Evolutionary conservation across 805 yeast species (phyloP), one percentile per base, ranked within the genome.

Genomic region (Candida glaebosa): DNA sequence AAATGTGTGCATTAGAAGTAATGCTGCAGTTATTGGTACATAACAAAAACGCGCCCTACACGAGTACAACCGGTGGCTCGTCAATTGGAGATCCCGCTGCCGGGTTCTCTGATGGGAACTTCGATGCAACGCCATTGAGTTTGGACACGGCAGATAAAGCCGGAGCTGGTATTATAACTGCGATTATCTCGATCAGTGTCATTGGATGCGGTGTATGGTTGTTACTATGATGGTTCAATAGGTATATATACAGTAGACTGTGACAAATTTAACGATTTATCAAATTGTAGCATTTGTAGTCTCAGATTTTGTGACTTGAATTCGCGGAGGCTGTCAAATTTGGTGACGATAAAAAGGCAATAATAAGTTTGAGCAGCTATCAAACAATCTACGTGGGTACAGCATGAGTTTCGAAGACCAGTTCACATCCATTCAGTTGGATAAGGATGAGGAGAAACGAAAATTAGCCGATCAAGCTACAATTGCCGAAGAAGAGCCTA

Each of bases 111-210:
- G 50, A 68, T 7, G 49, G 65, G 6, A 52, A 50, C 15, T 59
- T 73, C 8, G 63, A 67, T 41, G 56, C 67, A 7, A 49, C 67
- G 16, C 73, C 78, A 18, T 63, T 76, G 44, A 49, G 56, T 30
- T 61, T 79, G 28, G 61, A 69, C 17, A 48, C 57, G 0, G 78
- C 75, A 6, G 96, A 87, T 56, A 77, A 74, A 52, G 96, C 88
- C 2, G 98, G 98, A 38, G 96, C 97, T 1, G 95, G 95, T 37
- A 69, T 90, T 17, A 61, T 87, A 33, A 91, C 99, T 0, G 95
- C 90, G 0, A 61, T 87, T 4, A 53, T 79, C 41, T 82, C 81
- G 31, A 59, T 62, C 14, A 61, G 72, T 0, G 54, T 75, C 18
- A 54, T 75, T 15, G 71, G 70, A 5, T 53, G 71, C 32, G 66